These are phyloP conservation scores for Przewalskia tangutica DNA, from an alignment of 257 asterid species.

Conservation along the genomic window DNA sequence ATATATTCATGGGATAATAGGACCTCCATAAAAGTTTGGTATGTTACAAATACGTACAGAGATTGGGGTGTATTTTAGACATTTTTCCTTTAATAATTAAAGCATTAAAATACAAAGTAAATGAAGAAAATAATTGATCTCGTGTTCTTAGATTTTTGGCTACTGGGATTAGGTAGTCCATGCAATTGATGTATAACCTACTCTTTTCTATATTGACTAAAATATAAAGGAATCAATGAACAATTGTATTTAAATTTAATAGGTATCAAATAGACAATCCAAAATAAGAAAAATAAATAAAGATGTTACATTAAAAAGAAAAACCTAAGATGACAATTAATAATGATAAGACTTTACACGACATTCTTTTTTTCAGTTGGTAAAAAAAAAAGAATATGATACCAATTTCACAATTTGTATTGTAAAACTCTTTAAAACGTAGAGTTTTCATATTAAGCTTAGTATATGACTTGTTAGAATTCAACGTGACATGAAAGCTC, in stretches of 20 bases:
- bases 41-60: too few relatives aligned
- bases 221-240: not conserved
- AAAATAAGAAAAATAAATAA: not conserved
- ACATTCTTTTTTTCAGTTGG: too few relatives aligned
- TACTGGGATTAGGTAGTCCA: not conserved
- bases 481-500: too few relatives aligned
- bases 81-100: not conserved
- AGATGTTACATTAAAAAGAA: not conserved
- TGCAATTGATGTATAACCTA: not conserved
- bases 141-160: not conserved
- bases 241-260: not conserved
- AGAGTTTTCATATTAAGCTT: too few relatives aligned
- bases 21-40: too few relatives aligned
- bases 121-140: not conserved
- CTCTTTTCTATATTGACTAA: not conserved
- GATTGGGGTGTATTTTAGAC: too few relatives aligned
- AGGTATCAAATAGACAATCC: not conserved
- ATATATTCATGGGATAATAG: too few relatives aligned
- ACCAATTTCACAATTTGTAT: too few relatives aligned
- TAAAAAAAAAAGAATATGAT: too few relatives aligned
- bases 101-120: not conserved
- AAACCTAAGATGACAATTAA: not conserved
- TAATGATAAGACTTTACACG: too few relatives aligned
- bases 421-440: too few relatives aligned
- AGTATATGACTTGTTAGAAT: too few relatives aligned